Evolutionary conservation across 179 eudicot species (phyloP), one percentile per base, ranked within the genome.

Genomic region (Silene noctiflora): DNA sequence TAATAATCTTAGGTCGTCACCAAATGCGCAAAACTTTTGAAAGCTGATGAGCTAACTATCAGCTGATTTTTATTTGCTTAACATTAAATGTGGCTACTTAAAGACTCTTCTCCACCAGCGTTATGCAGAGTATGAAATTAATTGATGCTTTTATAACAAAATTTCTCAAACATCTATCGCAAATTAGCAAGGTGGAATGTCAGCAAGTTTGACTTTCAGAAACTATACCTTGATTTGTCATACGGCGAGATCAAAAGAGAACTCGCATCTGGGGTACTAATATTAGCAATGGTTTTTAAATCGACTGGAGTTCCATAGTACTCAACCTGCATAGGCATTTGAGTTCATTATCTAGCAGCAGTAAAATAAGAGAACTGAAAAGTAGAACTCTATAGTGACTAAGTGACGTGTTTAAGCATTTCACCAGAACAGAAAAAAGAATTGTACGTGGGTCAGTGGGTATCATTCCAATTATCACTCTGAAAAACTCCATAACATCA

Each of bases 241-340:
- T 81, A 95, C 67, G 99, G 99, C 9, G 91, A 85, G 74, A 95
- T 87, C 85, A 93, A 75, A 69, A 95, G 78, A 75, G 99, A 90
- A 75, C 90, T 88, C 64, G 97, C 81, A 87, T 93, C 98, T 67
- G 98, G 91, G 56, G 97, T 85, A 81, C 89, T 93, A 75, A 95
- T 89, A 83, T 93, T 98, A 67, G 99, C 99, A 81, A 95, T 90
- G 85, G 92, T 91, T 86, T 93, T 93, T 85, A 95, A 84, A 82
- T 77, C 85, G 66, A 91, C 94, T 71, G 98, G 99, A 75, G 92
- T 81, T 70, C 99, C 99, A 75, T 95, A 93, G 79, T 95, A 95
- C 71, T 95, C 98, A 71, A 95, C 96, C 99, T 95, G 80, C 73
- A 76, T 63, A 78, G 16, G 27, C 75, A 74, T 74, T 61, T 17